phyloP scores from a whole-genome alignment of 106 monocot genomes.

The Apostasia ramifera region DNA sequence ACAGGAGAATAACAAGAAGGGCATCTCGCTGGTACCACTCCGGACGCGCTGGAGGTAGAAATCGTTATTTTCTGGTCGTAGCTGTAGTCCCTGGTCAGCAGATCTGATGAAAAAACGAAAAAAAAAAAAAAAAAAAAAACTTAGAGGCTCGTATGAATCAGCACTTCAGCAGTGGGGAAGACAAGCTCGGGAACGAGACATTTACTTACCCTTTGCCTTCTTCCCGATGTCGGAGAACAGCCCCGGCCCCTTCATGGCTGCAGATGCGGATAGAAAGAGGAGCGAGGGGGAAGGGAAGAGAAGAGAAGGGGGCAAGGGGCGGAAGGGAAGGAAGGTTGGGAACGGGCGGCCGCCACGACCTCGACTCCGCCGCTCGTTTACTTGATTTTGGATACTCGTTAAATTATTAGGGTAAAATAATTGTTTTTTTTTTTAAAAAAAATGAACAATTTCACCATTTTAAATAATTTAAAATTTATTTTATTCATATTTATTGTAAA shows the following conservation, averaged over 20 bases:
- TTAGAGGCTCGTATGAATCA: background rate
- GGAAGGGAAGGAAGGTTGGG: too few species aligned
- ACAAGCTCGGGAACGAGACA: background rate
- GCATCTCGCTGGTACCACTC: conserved; percentile 17
- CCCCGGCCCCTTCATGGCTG: conserved; percentile 20
- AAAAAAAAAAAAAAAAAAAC: conserved; percentile 1
- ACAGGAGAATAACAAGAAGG: background rate
- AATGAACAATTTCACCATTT: too few species aligned
- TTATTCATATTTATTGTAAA: too few species aligned
- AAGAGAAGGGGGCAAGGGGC: background rate
- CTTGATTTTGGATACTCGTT: too few species aligned
- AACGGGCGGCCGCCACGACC: too few species aligned
- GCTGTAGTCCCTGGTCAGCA: conserved; percentile 18
- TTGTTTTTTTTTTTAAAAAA: too few species aligned
- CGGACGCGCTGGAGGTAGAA: conserved; percentile 14
- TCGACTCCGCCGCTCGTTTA: too few species aligned
- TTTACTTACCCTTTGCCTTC: conserved; percentile 16
- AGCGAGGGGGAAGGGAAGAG: background rate
- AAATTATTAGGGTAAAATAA: too few species aligned
- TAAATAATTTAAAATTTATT: too few species aligned
- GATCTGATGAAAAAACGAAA: conserved; percentile 10
- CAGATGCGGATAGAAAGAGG: background rate
- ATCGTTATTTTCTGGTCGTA: conserved; percentile 25
- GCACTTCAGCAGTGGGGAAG: too few species aligned
- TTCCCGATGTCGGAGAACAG: conserved; percentile 28